Conservation (phyloP, 2,329 filamentous ascomycete species). For the Verticillium isaacii region DNA sequence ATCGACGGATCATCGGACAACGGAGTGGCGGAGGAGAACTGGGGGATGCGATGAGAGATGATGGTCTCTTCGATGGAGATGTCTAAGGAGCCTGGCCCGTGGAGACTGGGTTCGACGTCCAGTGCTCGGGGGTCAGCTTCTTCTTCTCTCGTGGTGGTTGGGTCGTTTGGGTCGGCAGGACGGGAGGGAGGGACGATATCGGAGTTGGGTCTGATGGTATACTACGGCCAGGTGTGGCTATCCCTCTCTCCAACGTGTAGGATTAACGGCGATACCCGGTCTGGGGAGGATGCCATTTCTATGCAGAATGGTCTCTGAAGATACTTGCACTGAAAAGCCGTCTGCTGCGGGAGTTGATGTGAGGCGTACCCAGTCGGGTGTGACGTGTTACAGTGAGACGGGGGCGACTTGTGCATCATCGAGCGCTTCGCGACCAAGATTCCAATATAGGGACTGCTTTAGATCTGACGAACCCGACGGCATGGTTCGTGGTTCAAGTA, state of each 20-base stretch:
- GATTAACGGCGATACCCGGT: conserved; percentile 4
- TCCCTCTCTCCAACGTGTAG: conserved; percentile 2
- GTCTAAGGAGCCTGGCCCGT: neutral
- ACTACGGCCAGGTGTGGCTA: neutral
- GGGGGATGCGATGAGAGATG: neutral
- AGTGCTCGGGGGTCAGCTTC: neutral
- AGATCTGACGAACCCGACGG: neutral
- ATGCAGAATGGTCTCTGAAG: neutral
- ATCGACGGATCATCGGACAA: neutral
- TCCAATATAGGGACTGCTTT: neutral
- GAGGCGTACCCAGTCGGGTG: too few species aligned
- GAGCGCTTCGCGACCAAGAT: too few species aligned
- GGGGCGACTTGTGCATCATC: too few species aligned
- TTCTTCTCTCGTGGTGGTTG: neutral
- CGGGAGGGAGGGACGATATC: neutral
- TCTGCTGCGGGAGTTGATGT: too few species aligned
- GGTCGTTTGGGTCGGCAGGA: neutral
- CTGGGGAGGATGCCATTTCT: neutral
- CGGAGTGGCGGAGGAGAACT: neutral
- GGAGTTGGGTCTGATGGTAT: neutral
- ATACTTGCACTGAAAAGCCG: neutral
- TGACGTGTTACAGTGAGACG: too few species aligned
- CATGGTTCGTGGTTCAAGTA: neutral
- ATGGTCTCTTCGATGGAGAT: neutral
- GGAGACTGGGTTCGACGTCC: neutral